Conservation (phyloP, 129 eudicot genomes). For the carrot (Daucus carota) region DNA sequence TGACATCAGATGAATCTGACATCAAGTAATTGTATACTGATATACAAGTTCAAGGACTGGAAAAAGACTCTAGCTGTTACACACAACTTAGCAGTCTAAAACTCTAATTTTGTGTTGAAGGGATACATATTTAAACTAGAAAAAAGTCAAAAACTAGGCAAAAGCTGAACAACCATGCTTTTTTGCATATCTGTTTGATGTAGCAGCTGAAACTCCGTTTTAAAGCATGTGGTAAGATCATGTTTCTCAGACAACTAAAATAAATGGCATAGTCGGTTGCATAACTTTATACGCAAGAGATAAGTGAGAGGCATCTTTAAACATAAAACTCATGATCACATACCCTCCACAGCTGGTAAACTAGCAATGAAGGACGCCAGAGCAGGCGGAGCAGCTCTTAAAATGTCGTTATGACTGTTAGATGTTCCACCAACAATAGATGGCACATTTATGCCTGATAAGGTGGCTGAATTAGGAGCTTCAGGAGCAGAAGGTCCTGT, state of each 20-base stretch:
- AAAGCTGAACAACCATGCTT: too few relatives aligned
- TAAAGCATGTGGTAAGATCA: background rate
- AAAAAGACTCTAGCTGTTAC: too few relatives aligned
- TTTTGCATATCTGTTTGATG: background rate
- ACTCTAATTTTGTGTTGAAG: background rate
- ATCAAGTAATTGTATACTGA: too few relatives aligned
- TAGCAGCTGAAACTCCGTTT: background rate
- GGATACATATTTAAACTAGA: background rate
- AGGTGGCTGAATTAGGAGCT: slow-evolving; percentile 28
- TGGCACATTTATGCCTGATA: slow-evolving; percentile 27
- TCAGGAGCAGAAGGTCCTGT: slow-evolving; percentile 44
- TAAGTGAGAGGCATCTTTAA: background rate
- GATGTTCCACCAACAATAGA: slow-evolving; percentile 37
- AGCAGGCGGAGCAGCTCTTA: slow-evolving; percentile 63
- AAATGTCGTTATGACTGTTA: slow-evolving; percentile 32
- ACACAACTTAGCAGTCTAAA: too few relatives aligned
- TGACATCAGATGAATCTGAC: too few relatives aligned
- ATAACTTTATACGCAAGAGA: background rate
- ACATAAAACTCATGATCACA: background rate
- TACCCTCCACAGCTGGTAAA: slow-evolving; percentile 84
- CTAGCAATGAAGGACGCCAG: slow-evolving; percentile 60
- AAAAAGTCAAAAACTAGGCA: too few relatives aligned
- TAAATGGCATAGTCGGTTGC: background rate
- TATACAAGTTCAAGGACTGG: too few relatives aligned
- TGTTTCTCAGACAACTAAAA: slow-evolving; percentile 10